Base-by-base conservation (phyloP, 78 protist genomes). In the Acrasis kona region DNA sequence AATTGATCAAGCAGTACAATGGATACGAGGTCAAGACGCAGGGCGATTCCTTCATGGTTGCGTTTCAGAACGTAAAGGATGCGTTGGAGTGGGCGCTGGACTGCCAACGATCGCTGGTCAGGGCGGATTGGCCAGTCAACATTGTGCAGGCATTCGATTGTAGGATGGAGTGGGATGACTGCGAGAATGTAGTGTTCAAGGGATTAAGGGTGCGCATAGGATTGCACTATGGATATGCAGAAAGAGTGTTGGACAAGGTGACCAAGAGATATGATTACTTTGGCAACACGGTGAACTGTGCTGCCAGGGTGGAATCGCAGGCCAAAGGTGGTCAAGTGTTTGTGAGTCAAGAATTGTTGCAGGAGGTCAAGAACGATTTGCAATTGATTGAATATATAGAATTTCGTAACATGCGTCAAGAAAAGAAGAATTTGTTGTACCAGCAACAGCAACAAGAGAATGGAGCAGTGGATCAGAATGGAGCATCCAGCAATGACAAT, bases 81-180 rank as follows among this genome's bases (percentile, higher is more conserved):
- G 82, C 82, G 19, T 12, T 78, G 41, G 69, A 78, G 70, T 73
- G 39, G 72, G 35, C 76, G 27, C 19, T 83, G 27, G 32, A 2
- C 7, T 42, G 41, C 2, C 92, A 87, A 78, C 7, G 0, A 3
- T 36, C 1, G 5, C 36, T 87, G 10, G 12, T 78, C 27, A 38
- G 10, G 12, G 64, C 74, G n/a, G 71, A 2, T 29, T 87, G 87
- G 87, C 87, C 91, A n/a, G 65, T n/a, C n/a, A n/a, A n/a, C n/a
- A n/a, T n/a, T n/a, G n/a, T n/a, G n/a, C n/a, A n/a, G n/a, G n/a
- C n/a, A n/a, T n/a, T n/a, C 7, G 0, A 3, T 36, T 1, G 5
- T 35, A 83, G 10, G 12, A 75, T n/a, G 39, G 10, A 10, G 64
- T 69, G n/a, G 71, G 2, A 29, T 87, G 87, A 84, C 87, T 87